Evolutionary conservation across 192 early-diverging fungal genomes (phyloP), one percentile per base, ranked within the genome.

Genomic region (Chytriomyces sp.): DNA sequence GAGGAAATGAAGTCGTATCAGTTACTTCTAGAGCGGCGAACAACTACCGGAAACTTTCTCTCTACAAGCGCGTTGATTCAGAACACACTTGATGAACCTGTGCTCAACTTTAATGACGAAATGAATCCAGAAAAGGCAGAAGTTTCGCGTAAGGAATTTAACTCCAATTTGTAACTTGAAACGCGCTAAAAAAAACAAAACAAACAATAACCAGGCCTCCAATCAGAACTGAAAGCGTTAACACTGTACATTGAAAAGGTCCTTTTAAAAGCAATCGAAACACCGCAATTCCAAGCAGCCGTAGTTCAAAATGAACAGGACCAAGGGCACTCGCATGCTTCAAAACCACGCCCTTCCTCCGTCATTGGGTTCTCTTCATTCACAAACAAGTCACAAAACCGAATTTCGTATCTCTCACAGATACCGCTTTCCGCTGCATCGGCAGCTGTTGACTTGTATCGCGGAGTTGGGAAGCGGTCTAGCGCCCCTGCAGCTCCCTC

Each of bases 161-260:
- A 5, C 20, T n/a, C 20, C 53, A n/a, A 1, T 57, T 20, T 57
- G 13, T 57, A 0, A 57, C 53, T 57, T 35, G 35, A 35, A 35
- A 35, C 35, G 35, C 35, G 35, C 4, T 35, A 35, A 35, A 35
- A 0, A 35, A 57, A 57, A 2, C 53, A 57, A 20, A 13, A 20
- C 53, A 13, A 13, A 13, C 53, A 57, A 57, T 57, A 50, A 8
- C 8, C 49, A 70, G 69, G 45, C 16, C 53, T 70, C 18, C 13
- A 57, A 6, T 82, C 84, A 0, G 86, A 85, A 28, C 82, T 82
- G 48, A 83, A 82, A 18, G 82, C 82, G 5, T 79, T 79, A 68
- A 83, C 61, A 45, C 69, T 50, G 48, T 64, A 72, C 11, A 64
- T 69, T 4, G 68, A 47, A 70, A 57, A 61, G 28, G 68, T 61